phyloP scores from a whole-genome alignment of 2,329 filamentous ascomycete species.

The Neurospora sp. region DNA sequence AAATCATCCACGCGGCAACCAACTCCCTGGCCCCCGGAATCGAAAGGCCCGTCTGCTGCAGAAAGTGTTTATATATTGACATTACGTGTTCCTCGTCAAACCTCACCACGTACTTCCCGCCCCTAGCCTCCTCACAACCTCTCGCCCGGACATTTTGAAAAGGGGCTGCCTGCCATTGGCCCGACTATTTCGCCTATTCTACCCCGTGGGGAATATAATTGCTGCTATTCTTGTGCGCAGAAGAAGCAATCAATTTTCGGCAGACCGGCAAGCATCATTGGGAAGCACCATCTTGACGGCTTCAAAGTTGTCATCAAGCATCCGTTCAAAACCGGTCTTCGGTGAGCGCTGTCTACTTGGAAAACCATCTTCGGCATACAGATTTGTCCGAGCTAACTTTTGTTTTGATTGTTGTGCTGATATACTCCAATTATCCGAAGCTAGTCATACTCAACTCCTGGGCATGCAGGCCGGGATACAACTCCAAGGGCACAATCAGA shows the following conservation, averaged over 20 bases:
- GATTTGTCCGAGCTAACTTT: not conserved
- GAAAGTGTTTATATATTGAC: slow-evolving; percentile 18
- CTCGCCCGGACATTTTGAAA: slow-evolving; percentile 11
- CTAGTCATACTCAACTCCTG: slow-evolving; percentile 1
- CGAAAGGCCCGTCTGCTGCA: slow-evolving; percentile 6
- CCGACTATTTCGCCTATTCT: slow-evolving; percentile 5
- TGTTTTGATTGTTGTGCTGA: not conserved
- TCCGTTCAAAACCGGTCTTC: not conserved
- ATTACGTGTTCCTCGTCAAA: slow-evolving; percentile 18
- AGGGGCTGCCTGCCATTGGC: slow-evolving; percentile 11
- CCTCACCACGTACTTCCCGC: slow-evolving; percentile 8
- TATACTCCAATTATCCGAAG: not conserved
- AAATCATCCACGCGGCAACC: too few relatives aligned
- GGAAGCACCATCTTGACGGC: not conserved
- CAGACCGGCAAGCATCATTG: slow-evolving; percentile 12
- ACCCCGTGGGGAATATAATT: slow-evolving; percentile 14
- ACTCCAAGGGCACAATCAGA: slow-evolving; percentile 5
- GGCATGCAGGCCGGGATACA: slow-evolving; percentile 3
- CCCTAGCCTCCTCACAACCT: slow-evolving; percentile 6
- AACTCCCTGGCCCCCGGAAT: too few relatives aligned
- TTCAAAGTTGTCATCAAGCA: not conserved
- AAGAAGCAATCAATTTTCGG: slow-evolving; percentile 13
- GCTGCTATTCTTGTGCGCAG: slow-evolving; percentile 15
- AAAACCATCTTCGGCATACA: not conserved
- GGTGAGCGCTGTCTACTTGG: not conserved